phyloP scores from a whole-genome alignment of 352 stramenopile genomes.

The Thalassiosira livingstoniorum region DNA sequence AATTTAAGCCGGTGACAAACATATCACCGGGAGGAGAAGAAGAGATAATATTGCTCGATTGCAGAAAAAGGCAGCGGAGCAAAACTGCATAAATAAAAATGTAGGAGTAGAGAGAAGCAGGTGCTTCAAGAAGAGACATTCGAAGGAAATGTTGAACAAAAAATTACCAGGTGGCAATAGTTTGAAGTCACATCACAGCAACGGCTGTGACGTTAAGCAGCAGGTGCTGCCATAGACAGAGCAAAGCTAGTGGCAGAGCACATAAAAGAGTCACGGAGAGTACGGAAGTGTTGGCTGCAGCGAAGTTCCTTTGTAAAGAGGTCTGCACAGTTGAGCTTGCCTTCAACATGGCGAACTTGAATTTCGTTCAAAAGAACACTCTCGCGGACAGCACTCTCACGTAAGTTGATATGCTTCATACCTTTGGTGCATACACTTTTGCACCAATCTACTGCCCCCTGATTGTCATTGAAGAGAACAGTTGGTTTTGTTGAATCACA shows the following conservation, averaged over 20 bases:
- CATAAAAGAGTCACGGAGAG: background rate
- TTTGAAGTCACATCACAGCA: too few species aligned
- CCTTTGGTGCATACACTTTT: background rate
- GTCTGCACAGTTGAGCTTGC: background rate
- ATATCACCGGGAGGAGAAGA: too few species aligned
- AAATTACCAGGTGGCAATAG: too few species aligned
- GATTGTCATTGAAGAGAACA: constrained; percentile 2
- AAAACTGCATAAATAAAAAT: too few species aligned
- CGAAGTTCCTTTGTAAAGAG: background rate
- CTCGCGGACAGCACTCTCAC: background rate
- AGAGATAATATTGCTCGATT: too few species aligned
- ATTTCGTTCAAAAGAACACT: background rate
- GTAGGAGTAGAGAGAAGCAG: too few species aligned
- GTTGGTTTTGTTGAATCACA: background rate
- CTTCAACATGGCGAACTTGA: background rate
- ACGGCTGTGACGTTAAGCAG: too few species aligned
- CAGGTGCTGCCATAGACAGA: background rate
- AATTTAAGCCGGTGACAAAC: too few species aligned
- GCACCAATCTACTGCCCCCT: constrained; percentile 2
- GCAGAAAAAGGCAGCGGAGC: too few species aligned
- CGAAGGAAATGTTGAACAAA: too few species aligned
- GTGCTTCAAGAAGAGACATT: too few species aligned
- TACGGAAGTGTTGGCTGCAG: background rate
- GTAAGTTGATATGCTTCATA: background rate
- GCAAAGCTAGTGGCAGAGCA: background rate